Conservation (phyloP, 129 eudicot species). For the Saposhnikovia divaricata region DNA sequence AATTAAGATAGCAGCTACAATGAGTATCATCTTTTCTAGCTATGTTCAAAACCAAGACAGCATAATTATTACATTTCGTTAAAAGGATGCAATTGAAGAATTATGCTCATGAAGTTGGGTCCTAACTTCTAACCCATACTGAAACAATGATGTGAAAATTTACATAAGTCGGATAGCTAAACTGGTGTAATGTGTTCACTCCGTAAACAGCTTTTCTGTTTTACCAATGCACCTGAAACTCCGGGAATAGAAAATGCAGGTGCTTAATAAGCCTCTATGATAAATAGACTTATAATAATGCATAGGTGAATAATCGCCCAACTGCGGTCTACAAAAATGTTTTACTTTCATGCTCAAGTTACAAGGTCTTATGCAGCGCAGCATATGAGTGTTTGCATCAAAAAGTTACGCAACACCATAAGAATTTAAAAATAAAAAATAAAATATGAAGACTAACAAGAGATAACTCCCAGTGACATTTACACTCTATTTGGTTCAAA, state of each 20-base stretch:
- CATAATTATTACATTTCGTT: background rate
- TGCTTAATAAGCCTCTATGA: background rate
- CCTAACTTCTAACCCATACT: background rate
- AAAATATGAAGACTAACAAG: background rate
- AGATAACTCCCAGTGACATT: background rate
- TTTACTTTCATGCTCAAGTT: background rate
- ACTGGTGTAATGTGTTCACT: background rate
- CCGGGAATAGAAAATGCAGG: background rate
- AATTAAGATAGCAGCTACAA: background rate
- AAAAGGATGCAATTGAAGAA: too few species aligned
- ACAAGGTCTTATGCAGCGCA: background rate
- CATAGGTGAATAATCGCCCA: background rate
- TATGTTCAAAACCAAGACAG: background rate
- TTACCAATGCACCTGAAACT: background rate
- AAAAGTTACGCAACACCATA: background rate
- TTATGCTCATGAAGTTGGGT: background rate
- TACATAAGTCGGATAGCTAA: background rate
- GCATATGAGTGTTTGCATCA: background rate
- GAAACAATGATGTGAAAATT: background rate
- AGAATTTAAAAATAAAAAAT: background rate
- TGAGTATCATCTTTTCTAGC: background rate
- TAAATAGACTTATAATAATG: background rate
- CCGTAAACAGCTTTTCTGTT: background rate
- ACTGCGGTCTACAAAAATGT: background rate
- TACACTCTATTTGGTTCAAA: background rate